Evolutionary conservation across 108 stramenopile genomes (phyloP), one percentile per base, ranked within the genome.

Genomic region (Fragilaria radians): DNA sequence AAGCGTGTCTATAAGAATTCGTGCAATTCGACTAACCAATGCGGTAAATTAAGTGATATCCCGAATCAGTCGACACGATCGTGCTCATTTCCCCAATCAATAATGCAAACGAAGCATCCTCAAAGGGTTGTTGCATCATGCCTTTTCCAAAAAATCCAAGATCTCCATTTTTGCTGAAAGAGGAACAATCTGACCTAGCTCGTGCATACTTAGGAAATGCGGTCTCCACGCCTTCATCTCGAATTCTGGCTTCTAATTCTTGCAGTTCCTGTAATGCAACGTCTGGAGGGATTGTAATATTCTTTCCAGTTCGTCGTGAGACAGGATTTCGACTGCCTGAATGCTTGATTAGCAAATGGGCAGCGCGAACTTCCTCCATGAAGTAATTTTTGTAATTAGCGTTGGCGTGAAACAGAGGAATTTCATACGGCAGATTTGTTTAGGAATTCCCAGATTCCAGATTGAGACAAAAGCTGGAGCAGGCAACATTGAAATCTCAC

Each of bases 341-440:
- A 82, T 98, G 95, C 77, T 98, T 98, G 76, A 95, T 83, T 11
- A 98, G 87, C 57, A 98, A 78, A 70, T 98, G 97, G 47, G 92
- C 88, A 50, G 81, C 72, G 28, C 87, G 85, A 33, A 93, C 90
- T 86, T 88, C 73, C 31, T 68, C 32, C 75, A 76, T 76, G 70
- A 34, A 70, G 46, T 47, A 48, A 25, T 32, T 61, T 18, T 24
- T n/a, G 19, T 53, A 27, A 3, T 7, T n/a, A 51, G 14, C 7
- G 14, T 51, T 17, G 50, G 5, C 7, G n/a, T 51, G 50, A n/a
- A n/a, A n/a, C n/a, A n/a, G n/a, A n/a, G n/a, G n/a, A n/a, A n/a
- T n/a, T n/a, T n/a, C n/a, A n/a, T n/a, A n/a, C n/a, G n/a, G n/a
- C n/a, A n/a, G n/a, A n/a, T n/a, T n/a, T n/a, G n/a, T n/a, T n/a